Evolutionary conservation across 1,139 yeast species (phyloP).

Genomic region (Yamadazyma pseudoaaseri): DNA sequence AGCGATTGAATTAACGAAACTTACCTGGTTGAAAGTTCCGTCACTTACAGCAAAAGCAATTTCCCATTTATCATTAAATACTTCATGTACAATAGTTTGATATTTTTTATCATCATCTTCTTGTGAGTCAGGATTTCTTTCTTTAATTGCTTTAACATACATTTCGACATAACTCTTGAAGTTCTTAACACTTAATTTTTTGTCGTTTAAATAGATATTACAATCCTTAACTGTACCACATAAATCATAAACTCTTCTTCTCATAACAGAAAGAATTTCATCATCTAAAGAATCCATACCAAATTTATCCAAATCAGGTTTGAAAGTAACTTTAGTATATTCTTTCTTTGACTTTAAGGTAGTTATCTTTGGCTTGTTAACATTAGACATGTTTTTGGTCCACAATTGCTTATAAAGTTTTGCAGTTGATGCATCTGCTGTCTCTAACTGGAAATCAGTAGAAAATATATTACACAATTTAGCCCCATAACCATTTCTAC

Average conservation of each 20-base stretch:
- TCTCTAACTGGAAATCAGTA: conserved; percentile 81
- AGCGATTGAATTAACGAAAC: conserved; percentile 96
- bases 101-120: conserved; percentile 29
- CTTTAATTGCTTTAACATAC: conserved; percentile 71
- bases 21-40: conserved; percentile 85
- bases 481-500: conserved; percentile 98
- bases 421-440: conserved; percentile 72
- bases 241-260: conserved; percentile 92
- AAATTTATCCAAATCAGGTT: conserved; percentile 84
- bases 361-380: conserved; percentile 73
- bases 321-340: conserved; percentile 84
- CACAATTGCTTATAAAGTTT: conserved; percentile 77
- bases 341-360: conserved; percentile 62
- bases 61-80: conserved; percentile 81
- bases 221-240: conserved; percentile 94
- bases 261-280: conserved; percentile 78
- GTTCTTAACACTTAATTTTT: conserved; percentile 62
- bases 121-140: conserved; percentile 30
- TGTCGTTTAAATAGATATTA: conserved; percentile 75
- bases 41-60: conserved; percentile 93
- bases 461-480: conserved; percentile 88
- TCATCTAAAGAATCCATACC: conserved; percentile 80
- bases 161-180: conserved; percentile 89
- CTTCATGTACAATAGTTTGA: conserved; percentile 74
- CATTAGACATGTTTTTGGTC: conserved; percentile 81